Evolutionary conservation across 345 rosid species (phyloP), one percentile per base, ranked within the genome.

Genomic region (Leavenworthia alabamica): DNA sequence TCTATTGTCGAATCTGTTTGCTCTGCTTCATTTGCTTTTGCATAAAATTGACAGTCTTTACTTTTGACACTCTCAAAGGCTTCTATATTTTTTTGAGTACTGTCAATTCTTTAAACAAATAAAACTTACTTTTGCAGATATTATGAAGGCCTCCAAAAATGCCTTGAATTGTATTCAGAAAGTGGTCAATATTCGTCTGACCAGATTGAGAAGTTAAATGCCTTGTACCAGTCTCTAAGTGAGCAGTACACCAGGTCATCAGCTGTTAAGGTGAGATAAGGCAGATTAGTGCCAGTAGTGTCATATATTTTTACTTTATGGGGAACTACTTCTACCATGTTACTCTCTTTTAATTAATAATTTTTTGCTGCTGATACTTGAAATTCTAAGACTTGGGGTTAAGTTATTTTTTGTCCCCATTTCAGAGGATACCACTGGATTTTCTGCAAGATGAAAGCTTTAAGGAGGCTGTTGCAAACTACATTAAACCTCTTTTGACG

Each of bases 371-470:
- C 67, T 56, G n/a, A n/a, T n/a, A n/a, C n/a, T n/a, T n/a, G n/a
- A 14, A 37, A n/a, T 22, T 40, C 7, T 12, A 37, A 11, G 9
- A 56, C 17, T n/a, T 42, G 47, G 23, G 23, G 8, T 13, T 45
- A 56, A 48, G 6, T 58, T 50, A 43, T 33, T 33, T 42, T 58
- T 17, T 52, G 42, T 63, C 8, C n/a, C 57, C 60, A 32, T 46
- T 77, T 60, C 54, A 90, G 97, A 88, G 99, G 73, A 88, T 94
- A 73, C 97, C 99, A 0, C 86, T 94, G 64, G 96, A 94, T 84
- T 94, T 94, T 78, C 84, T 90, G 52, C 90, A 79, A 87, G 90
- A 83, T 48, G 81, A 88, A 55, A 73, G 74, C 57, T 90, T 94
- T 66, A 82, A 71, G 60, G 90, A 84, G 72, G 99, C 96, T 63